Evolutionary conservation across 495 filamentous ascomycete genomes (phyloP).

Genomic region (Immersiella caudata): DNA sequence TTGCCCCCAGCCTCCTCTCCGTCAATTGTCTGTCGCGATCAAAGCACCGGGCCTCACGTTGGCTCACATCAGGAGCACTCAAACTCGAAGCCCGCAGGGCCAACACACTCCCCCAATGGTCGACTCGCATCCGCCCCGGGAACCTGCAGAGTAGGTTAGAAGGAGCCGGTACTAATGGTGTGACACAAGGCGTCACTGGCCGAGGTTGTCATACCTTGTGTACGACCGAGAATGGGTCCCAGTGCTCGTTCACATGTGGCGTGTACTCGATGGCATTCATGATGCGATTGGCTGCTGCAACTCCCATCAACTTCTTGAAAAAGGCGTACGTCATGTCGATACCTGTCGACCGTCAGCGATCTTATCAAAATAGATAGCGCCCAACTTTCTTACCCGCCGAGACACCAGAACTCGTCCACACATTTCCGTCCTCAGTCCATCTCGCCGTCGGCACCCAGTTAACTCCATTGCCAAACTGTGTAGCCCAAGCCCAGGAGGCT

Average conservation of each 20-base stretch:
- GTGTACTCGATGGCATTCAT: conserved; percentile 19
- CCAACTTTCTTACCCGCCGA: neutral
- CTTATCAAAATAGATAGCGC: neutral
- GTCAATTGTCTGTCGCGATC: neutral
- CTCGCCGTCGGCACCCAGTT: conserved; percentile 33
- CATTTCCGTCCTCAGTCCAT: conserved; percentile 36
- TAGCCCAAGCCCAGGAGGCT: conserved; percentile 50
- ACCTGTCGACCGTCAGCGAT: neutral
- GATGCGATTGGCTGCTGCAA: neutral
- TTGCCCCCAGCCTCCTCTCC: neutral
- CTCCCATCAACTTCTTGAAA: conserved; percentile 3
- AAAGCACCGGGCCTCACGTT: neutral
- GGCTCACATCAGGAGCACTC: neutral
- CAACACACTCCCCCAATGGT: conserved; percentile 6
- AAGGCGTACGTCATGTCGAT: conserved; percentile 19
- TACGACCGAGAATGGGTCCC: conserved; percentile 19
- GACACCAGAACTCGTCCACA: conserved; percentile 28
- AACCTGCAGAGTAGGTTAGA: neutral
- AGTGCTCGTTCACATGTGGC: conserved; percentile 11
- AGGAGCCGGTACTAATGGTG: neutral
- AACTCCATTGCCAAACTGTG: conserved; percentile 27
- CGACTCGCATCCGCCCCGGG: neutral
- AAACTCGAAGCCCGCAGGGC: neutral
- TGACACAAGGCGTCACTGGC: neutral
- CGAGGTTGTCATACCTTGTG: conserved; percentile 19